Evolutionary conservation across 805 yeast species (phyloP).

Genomic region (Dipodascus albidus): DNA sequence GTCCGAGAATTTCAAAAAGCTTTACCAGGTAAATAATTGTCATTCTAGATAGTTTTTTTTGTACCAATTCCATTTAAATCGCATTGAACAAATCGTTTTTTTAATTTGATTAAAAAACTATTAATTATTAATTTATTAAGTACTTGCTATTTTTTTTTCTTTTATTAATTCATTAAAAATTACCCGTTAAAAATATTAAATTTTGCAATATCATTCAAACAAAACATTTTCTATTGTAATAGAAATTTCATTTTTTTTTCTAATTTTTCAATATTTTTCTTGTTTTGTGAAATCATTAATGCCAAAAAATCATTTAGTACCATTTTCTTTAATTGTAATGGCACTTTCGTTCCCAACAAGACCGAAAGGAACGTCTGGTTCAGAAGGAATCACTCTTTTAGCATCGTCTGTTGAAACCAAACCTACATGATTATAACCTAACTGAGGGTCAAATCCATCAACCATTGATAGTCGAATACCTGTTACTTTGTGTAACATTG

Average conservation of each 20-base stretch:
- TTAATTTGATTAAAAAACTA: too few relatives aligned
- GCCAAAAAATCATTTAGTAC: background rate
- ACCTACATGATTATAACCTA: background rate
- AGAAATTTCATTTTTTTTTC: background rate
- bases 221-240: too few relatives aligned
- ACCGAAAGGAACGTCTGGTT: background rate
- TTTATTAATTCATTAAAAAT: too few relatives aligned
- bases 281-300: background rate
- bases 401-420: background rate
- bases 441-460: background rate
- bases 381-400: background rate
- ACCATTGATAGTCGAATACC: background rate
- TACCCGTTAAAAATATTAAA: too few relatives aligned
- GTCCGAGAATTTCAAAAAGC: slow-evolving; percentile 63
- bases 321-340: background rate
- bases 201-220: too few relatives aligned
- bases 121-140: too few relatives aligned
- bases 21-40: slow-evolving; percentile 18
- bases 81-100: too few relatives aligned
- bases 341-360: background rate
- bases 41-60: too few relatives aligned
- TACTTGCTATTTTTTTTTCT: background rate
- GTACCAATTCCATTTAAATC: too few relatives aligned
- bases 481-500: background rate
- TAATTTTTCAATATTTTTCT: background rate